A percentile compares a stretch with the other conserved stretches of the same genome.
Conservation (phyloP, 169 alveolate genomes). For the Perkinsus marinus region DNA sequence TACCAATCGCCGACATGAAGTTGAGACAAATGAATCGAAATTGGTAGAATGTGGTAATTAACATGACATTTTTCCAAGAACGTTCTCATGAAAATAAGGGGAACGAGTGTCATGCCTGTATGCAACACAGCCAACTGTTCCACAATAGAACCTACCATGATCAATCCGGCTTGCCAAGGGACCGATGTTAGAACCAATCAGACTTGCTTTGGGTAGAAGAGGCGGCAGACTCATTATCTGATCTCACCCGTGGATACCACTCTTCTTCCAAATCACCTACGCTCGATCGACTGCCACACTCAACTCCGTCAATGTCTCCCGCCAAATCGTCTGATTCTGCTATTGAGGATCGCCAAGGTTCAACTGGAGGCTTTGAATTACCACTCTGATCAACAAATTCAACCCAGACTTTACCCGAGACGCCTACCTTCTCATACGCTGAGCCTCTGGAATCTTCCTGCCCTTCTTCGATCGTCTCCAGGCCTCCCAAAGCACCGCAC, state of each 20-base stretch:
- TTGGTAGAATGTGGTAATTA: too few relatives aligned
- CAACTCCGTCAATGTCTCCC: neutral
- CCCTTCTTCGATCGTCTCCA: neutral
- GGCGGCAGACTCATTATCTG: neutral
- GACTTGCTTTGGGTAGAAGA: neutral
- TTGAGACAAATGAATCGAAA: too few relatives aligned
- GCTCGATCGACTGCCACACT: neutral
- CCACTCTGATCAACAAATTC: too few relatives aligned
- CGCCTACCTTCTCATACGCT: neutral
- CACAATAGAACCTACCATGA: neutral
- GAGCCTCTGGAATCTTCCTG: neutral
- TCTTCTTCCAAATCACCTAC: neutral
- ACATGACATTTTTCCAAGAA: too few relatives aligned
- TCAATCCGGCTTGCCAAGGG: neutral
- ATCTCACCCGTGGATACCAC: neutral
- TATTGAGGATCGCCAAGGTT: neutral
- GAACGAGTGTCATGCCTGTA: too few relatives aligned
- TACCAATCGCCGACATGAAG: too few relatives aligned
- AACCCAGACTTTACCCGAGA: neutral
- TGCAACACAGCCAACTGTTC: too few relatives aligned
- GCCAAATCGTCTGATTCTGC: neutral
- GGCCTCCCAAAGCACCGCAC: neutral
- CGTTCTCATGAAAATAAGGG: too few relatives aligned
- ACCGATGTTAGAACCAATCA: neutral
- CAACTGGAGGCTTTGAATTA: neutral